Evolutionary conservation across 306 rosid genomes (phyloP).

Genomic region (Senna tora): DNA sequence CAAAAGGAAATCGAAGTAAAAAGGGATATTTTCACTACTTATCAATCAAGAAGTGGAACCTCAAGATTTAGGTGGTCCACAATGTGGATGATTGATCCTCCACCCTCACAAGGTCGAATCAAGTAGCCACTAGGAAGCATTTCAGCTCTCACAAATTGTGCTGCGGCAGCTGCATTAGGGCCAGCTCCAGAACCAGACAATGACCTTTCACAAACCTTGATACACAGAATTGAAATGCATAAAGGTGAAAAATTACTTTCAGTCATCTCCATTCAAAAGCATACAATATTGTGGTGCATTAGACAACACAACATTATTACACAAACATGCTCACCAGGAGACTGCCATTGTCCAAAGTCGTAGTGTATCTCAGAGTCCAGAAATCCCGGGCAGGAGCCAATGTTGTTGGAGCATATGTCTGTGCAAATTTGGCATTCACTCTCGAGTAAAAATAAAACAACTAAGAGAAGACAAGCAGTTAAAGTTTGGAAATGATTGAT

Average conservation of each 20-base stretch:
- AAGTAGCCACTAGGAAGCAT: constrained; percentile 84
- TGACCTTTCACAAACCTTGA: constrained; percentile 82
- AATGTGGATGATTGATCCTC: constrained; percentile 80
- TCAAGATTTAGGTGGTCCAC: constrained; percentile 82
- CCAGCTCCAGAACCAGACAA: constrained; percentile 70
- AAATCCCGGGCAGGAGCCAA: constrained; percentile 86
- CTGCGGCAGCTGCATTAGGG: constrained; percentile 61
- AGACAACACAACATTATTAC: no score
- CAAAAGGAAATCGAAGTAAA: not conserved
- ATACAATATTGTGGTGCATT: no score
- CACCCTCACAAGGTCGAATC: constrained; percentile 83
- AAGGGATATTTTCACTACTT: not conserved
- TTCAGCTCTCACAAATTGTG: constrained; percentile 75
- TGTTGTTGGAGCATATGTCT: constrained; percentile 89
- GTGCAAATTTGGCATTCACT: not conserved
- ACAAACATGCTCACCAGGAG: constrained; percentile 56
- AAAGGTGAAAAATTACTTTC: not conserved
- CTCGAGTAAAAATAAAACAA: not conserved
- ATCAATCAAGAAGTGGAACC: constrained; percentile 45
- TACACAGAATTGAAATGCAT: not conserved
- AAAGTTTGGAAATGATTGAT: not conserved
- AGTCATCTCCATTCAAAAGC: not conserved
- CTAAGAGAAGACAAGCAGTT: not conserved
- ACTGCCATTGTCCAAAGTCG: constrained; percentile 81
- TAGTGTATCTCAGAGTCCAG: constrained; percentile 82